phyloP scores from a whole-genome alignment of 2,329 filamentous ascomycete genomes.

The Coniochaeta pulveracea region DNA sequence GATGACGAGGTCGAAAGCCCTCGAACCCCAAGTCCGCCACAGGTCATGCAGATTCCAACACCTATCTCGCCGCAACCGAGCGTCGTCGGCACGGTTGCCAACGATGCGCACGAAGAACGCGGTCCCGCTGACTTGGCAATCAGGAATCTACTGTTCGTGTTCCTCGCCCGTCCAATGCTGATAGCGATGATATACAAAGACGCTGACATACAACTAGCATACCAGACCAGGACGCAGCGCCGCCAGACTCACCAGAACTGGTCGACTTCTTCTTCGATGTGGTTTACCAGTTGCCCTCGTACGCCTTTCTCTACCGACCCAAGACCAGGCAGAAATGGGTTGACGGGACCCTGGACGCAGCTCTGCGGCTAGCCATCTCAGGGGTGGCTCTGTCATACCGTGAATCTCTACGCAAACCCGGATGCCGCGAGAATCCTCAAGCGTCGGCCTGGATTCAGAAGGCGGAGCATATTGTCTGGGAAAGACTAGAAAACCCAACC shows the following conservation, averaged over 20 bases:
- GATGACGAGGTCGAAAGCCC: neutral
- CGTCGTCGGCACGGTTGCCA: constrained; percentile 1
- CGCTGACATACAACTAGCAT: constrained; percentile 4
- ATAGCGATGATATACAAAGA: no score
- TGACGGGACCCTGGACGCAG: constrained; percentile 18
- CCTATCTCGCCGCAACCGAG: constrained; percentile 3
- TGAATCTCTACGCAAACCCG: constrained; percentile 8
- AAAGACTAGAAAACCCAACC: constrained; percentile 19
- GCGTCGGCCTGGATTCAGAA: constrained; percentile 17
- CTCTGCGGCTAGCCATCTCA: constrained; percentile 20
- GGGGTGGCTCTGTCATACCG: constrained; percentile 19
- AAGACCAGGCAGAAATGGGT: constrained; percentile 18
- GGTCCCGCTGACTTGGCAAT: neutral
- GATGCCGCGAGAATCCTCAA: constrained; percentile 8
- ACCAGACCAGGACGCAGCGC: neutral
- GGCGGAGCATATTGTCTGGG: constrained; percentile 19
- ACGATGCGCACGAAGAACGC: neutral
- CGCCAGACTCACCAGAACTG: constrained; percentile 8
- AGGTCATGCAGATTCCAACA: constrained; percentile 1
- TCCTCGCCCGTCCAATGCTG: neutral
- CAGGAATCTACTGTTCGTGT: neutral
- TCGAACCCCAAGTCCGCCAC: constrained; percentile 1
- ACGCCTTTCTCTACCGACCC: constrained; percentile 22
- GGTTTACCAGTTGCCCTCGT: constrained; percentile 20
- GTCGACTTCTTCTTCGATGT: constrained; percentile 19